Base-by-base conservation (phyloP, 2,329 filamentous ascomycete genomes). In the Xylaria sp. region DNA sequence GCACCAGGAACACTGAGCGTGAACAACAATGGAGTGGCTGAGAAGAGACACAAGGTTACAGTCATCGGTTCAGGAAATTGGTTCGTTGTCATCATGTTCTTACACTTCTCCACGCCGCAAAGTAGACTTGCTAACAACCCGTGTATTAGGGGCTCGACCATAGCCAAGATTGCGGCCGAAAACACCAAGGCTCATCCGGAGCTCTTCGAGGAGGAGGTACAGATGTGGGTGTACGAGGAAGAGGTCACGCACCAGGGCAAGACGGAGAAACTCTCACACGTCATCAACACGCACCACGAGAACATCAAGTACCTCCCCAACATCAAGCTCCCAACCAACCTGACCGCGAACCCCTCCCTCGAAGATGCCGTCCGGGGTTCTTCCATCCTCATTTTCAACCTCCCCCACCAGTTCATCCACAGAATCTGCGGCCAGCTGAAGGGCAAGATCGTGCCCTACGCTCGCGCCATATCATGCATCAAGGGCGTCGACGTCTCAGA, bases 141-240 rank as follows among this genome's bases (percentile, higher is more conserved):
- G 71, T 48, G 18, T 50, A 72, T 64, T 69, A 96, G 93, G 94
- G 96, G 96, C 76, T 97, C 94, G 69, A 97, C 96, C 69, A 98
- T 99, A 82, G 91, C 94, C 80, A 99, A 99, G 84, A 97, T 99
- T 71, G 89, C 98, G 62, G 94, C 94, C 75, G 95, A 99, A 82
- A 99, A 97, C 83, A 92, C 94, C 46, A 89, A 88, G 71, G 90
- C 87, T 73, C 86, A 97, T 82, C 87, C 90, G 10, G 88, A 94
- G 37, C 79, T 98, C 54, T 99, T 98, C 79, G 93, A 98, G 78
- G 85, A 91, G 80, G 86, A 94, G 71, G 94, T 99, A 62, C 93
- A 97, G 82, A 98, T 99, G 96, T 99, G 96, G 96, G 97, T 99
- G 78, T 98, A 90, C 79, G 96, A 99, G 82, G 96, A 99, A 82